phyloP scores from a whole-genome alignment of 2,329 filamentous ascomycete genomes.

The Didymella pinodella region DNA sequence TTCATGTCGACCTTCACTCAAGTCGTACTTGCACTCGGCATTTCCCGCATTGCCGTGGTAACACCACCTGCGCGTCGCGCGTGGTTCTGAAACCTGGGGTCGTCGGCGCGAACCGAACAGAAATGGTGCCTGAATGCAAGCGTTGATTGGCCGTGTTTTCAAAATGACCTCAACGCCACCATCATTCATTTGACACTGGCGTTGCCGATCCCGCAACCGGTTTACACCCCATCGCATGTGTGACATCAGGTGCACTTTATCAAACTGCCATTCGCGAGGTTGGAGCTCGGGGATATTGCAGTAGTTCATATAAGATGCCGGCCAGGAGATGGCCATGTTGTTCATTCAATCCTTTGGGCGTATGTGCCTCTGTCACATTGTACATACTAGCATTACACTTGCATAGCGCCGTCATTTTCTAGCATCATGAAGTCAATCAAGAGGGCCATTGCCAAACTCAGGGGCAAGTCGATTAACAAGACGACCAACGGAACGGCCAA shows the following conservation, averaged over 20 bases:
- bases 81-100: conserved; percentile 29
- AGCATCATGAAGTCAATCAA: conserved; percentile 39
- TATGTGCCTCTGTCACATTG: conserved; percentile 4
- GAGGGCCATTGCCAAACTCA: conserved; percentile 38
- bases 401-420: conserved; percentile 11
- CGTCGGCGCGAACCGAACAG: conserved; percentile 18
- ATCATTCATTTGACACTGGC: conserved; percentile 25
- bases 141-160: conserved; percentile 28
- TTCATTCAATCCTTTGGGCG: background rate
- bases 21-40: background rate
- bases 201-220: conserved; percentile 31
- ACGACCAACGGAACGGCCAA: conserved; percentile 1
- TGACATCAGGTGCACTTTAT: conserved; percentile 43
- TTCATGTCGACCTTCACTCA: background rate
- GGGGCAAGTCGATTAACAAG: conserved; percentile 22
- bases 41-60: conserved; percentile 4
- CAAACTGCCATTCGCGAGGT: conserved; percentile 27
- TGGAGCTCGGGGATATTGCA: conserved; percentile 20
- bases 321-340: conserved; percentile 16
- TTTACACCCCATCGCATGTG: conserved; percentile 32
- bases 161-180: conserved; percentile 30
- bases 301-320: conserved; percentile 29
- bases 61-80: conserved; percentile 32
- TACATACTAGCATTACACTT: conserved; percentile 20
- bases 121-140: conserved; percentile 27